phyloP scores from a whole-genome alignment of 116 monocot species.

The Trichopus zeylanicus region DNA sequence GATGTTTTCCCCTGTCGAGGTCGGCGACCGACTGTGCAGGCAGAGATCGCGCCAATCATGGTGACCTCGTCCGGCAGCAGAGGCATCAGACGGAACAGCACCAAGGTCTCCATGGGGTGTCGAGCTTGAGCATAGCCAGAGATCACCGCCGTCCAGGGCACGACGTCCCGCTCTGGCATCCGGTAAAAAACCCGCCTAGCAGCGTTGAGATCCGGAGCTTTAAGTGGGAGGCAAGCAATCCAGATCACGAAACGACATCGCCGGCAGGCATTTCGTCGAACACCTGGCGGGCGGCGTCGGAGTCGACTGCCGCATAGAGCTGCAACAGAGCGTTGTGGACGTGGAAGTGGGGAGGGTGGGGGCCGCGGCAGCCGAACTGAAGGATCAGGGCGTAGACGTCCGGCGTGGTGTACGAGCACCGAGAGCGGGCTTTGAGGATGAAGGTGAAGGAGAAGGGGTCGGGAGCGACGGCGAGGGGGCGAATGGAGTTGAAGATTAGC shows the following conservation, averaged over 20 bases:
- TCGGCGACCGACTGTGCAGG: constrained; percentile 18
- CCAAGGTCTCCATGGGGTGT: constrained; percentile 20
- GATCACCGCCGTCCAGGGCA: constrained; percentile 33
- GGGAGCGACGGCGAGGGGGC: constrained; percentile 11
- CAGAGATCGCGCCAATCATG: constrained; percentile 19
- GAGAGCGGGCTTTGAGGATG: constrained; percentile 26
- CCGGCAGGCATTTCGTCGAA: constrained; percentile 22
- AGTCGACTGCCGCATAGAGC: constrained; percentile 14
- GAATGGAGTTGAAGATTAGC: constrained; percentile 27
- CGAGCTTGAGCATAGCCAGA: constrained; percentile 21
- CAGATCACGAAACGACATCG: constrained; percentile 29
- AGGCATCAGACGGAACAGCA: constrained; percentile 22
- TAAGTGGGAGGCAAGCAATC: constrained; percentile 15
- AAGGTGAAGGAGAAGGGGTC: constrained; percentile 47
- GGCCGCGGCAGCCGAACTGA: constrained; percentile 28
- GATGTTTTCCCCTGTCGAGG: constrained; percentile 13
- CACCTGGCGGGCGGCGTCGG: constrained; percentile 9
- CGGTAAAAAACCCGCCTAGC: constrained; percentile 19
- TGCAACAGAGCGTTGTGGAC: constrained; percentile 30
- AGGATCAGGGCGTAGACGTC: constrained; percentile 23
- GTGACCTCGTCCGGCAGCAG: constrained; percentile 27
- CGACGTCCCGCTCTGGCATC: constrained; percentile 28
- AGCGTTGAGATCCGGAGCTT: background rate
- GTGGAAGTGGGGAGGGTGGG: constrained; percentile 7
- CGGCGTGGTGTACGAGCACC: background rate